A percentile compares a stretch with the other conserved stretches of the same genome.
These are phyloP conservation scores for Albatrellus sp. DNA, from an alignment of 1,284 basidiomycete species.

Conservation along the genomic window DNA sequence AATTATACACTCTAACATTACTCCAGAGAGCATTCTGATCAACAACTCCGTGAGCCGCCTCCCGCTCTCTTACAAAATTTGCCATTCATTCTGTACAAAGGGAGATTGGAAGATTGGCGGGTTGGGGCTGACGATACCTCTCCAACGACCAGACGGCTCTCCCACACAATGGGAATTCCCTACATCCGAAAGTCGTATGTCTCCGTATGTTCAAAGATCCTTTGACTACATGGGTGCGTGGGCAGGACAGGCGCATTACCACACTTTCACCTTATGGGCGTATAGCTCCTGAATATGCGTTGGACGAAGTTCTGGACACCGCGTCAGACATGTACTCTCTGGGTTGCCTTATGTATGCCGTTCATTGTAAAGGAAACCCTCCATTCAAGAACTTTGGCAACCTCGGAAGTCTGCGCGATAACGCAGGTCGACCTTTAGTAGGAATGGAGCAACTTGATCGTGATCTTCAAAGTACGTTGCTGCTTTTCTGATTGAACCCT, in stretches of 20 bases:
- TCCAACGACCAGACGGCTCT: slow-evolving; percentile 60
- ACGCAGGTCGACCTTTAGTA: slow-evolving; percentile 56
- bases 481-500: neutral
- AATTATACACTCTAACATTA: slow-evolving; percentile 86
- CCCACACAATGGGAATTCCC: slow-evolving; percentile 82
- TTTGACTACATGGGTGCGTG: slow-evolving; percentile 84
- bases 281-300: slow-evolving; percentile 88
- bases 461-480: slow-evolving; percentile 51
- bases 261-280: neutral
- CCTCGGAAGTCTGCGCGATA: slow-evolving; percentile 66
- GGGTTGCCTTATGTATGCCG: slow-evolving; percentile 82
- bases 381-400: slow-evolving; percentile 88
- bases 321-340: slow-evolving; percentile 93
- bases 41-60: slow-evolving; percentile 64
- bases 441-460: slow-evolving; percentile 51
- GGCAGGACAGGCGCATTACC: slow-evolving; percentile 11
- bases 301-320: slow-evolving; percentile 79
- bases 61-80: neutral
- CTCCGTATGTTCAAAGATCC: slow-evolving; percentile 78
- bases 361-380: slow-evolving; percentile 79
- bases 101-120: slow-evolving; percentile 98
- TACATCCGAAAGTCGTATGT: slow-evolving; percentile 72
- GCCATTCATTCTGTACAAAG: slow-evolving; percentile 26
- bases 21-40: slow-evolving; percentile 76
- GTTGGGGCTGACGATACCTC: slow-evolving; percentile 75